Evolutionary conservation across 1,284 basidiomycete species (phyloP).

Genomic region (Lentinula novae-zelandiae): DNA sequence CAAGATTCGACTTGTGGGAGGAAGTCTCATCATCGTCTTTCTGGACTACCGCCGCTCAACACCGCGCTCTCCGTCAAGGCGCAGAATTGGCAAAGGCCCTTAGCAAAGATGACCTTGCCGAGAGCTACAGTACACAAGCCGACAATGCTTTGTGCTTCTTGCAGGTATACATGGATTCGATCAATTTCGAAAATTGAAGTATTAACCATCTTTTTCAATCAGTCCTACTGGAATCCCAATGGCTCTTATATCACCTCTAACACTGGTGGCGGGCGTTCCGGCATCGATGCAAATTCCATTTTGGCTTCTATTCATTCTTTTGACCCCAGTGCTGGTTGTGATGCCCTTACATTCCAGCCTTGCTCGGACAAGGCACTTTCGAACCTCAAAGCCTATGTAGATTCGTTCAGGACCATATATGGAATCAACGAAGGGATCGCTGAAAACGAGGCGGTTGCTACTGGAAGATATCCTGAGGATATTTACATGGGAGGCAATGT

Average conservation of each 20-base stretch:
- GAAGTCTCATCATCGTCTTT: slow-evolving; percentile 57
- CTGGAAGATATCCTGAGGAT: slow-evolving; percentile 55
- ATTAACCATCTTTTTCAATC: not conserved
- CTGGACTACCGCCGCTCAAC: slow-evolving; percentile 59
- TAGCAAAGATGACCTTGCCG: slow-evolving; percentile 32
- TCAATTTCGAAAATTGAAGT: not conserved
- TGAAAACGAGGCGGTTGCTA: slow-evolving; percentile 39
- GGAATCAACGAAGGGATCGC: slow-evolving; percentile 42
- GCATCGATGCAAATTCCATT: slow-evolving; percentile 60
- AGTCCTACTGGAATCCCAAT: slow-evolving; percentile 55
- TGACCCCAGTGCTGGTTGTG: slow-evolving; percentile 46
- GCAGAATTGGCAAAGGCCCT: slow-evolving; percentile 42
- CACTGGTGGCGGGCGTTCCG: slow-evolving; percentile 54
- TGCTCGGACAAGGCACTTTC: slow-evolving; percentile 57
- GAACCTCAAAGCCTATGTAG: slow-evolving; percentile 46
- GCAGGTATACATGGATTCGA: not conserved
- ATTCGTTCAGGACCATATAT: slow-evolving; percentile 50
- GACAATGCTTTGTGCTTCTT: slow-evolving; percentile 53
- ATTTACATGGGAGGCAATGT: slow-evolving; percentile 51
- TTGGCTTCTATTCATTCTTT: slow-evolving; percentile 61
- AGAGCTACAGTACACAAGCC: slow-evolving; percentile 43
- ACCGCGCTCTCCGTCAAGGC: slow-evolving; percentile 53
- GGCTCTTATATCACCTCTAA: slow-evolving; percentile 52
- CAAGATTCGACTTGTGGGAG: slow-evolving; percentile 64
- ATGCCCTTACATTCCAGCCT: slow-evolving; percentile 53